Base-by-base conservation (phyloP, 345 rosid genomes). In the Hypericum androsaemum region DNA sequence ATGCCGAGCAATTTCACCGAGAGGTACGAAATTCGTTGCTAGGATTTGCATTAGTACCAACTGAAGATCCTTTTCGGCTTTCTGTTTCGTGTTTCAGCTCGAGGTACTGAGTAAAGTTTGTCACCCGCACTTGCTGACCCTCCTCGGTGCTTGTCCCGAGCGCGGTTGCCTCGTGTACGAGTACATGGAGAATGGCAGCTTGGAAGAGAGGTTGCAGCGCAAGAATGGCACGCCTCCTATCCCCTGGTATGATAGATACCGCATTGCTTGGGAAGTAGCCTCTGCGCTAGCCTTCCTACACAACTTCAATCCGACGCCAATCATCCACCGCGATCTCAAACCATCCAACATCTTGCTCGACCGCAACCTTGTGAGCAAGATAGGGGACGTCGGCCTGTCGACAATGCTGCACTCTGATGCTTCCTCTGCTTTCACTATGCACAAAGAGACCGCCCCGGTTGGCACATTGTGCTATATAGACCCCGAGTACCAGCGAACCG, bases 181-280 rank as follows among this genome's bases (percentile, higher is more conserved):
- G 77, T 83, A 79, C 60, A 79, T 89, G 97, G 83, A 79, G 68
- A 89, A 79, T 13, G 97, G 97, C 47, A 89, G 82, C 80, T 62
- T 89, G 59, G 89, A 83, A 48, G 95, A 83, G 0, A 73, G 95
- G 40, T 61, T 89, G 35, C 68, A 71, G 47, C 61, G 53, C 54
- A 71, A 58, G 53, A 68, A 75, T 59, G 50, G 74, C 6, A 67
- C 77, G 6, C 75, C 70, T 4, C 72, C 95, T 13, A 78, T 89
- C 40, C 95, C 95, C 0, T 89, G 97, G 97, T 83, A 69, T 37
- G 79, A 73, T 35, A 76, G 97, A 53, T 78, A 61, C 56, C 76
- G 77, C 52, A 89, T 89, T 12, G 95, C 88, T 56, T 86, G 88
- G 86, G 97, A 86, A 80, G 80, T 89, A 2, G 95, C 88, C 47